phyloP scores from a whole-genome alignment of 164 flowering plant genomes.

The Berberis thunbergii region DNA sequence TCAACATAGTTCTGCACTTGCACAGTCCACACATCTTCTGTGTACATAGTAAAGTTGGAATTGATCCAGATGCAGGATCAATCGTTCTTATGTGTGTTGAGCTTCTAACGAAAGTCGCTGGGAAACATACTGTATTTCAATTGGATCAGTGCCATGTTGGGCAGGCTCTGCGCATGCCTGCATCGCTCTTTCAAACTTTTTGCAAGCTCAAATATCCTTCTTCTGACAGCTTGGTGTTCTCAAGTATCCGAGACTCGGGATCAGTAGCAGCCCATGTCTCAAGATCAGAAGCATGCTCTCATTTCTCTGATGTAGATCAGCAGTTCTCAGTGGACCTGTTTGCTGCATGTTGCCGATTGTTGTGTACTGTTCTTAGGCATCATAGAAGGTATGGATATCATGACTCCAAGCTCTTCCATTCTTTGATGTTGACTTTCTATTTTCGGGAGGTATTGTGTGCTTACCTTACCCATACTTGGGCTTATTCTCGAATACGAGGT shows the following conservation, averaged over 20 bases:
- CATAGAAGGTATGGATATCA: conserved; percentile 34
- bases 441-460: neutral
- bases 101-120: conserved; percentile 58
- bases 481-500: no score
- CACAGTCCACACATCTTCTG: conserved; percentile 61
- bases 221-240: conserved; percentile 9
- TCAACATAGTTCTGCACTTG: conserved; percentile 68
- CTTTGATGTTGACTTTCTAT: neutral
- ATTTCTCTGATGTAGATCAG: conserved; percentile 23
- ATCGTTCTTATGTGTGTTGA: conserved; percentile 79
- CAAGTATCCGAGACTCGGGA: conserved; percentile 6
- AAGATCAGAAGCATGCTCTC: conserved; percentile 8
- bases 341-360: conserved; percentile 71
- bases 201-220: conserved; percentile 23
- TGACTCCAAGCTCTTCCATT: neutral
- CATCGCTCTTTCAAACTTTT: conserved; percentile 52
- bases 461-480: no score
- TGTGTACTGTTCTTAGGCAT: conserved; percentile 67
- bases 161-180: conserved; percentile 53
- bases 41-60: conserved; percentile 9
- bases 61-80: conserved; percentile 73
- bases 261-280: conserved; percentile 10
- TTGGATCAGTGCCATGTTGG: conserved; percentile 53
- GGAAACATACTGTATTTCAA: conserved; percentile 45
- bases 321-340: conserved; percentile 50